phyloP scores from a whole-genome alignment of 306 rosid species.

The Prunus mongolica region DNA sequence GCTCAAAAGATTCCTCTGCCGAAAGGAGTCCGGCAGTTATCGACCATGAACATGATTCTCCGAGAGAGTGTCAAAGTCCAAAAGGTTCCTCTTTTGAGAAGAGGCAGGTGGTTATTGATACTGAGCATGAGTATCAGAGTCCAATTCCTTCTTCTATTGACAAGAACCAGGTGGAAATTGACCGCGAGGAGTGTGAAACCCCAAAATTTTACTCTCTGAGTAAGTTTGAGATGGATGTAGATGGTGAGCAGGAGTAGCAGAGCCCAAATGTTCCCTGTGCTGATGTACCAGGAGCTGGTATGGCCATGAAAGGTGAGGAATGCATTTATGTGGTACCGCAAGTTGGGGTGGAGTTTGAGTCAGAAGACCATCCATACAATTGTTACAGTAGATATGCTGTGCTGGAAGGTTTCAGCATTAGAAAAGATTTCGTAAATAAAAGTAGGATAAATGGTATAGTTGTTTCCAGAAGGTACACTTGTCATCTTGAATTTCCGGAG shows the following conservation, averaged over 20 bases:
- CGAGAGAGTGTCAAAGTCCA: conserved; percentile 10
- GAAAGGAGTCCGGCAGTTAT: not conserved
- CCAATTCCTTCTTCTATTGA: conserved; percentile 23
- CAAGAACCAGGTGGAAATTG: conserved; percentile 26
- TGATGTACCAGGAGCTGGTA: conserved; percentile 20
- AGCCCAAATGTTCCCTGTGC: conserved; percentile 10
- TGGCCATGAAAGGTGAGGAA: conserved; percentile 23
- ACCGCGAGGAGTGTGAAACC: conserved; percentile 28
- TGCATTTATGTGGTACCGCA: conserved; percentile 30
- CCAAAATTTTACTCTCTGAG: conserved; percentile 26
- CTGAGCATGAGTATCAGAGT: conserved; percentile 24
- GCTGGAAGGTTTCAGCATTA: conserved; percentile 53
- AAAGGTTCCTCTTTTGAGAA: conserved; percentile 20
- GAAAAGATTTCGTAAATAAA: conserved; percentile 63
- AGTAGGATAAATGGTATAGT: conserved; percentile 52
- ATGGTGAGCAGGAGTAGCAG: conserved; percentile 20
- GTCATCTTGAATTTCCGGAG: conserved; percentile 63
- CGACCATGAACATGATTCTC: not conserved
- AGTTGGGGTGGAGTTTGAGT: conserved; percentile 51
- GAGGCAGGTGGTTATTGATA: conserved; percentile 22
- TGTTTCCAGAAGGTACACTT: conserved; percentile 60
- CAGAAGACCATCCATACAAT: conserved; percentile 56
- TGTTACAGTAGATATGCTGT: conserved; percentile 54
- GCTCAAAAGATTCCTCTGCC: not conserved
- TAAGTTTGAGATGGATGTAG: conserved; percentile 25